Conservation (phyloP, 2,329 filamentous ascomycete genomes). For the Westerdykella aurantiaca region DNA sequence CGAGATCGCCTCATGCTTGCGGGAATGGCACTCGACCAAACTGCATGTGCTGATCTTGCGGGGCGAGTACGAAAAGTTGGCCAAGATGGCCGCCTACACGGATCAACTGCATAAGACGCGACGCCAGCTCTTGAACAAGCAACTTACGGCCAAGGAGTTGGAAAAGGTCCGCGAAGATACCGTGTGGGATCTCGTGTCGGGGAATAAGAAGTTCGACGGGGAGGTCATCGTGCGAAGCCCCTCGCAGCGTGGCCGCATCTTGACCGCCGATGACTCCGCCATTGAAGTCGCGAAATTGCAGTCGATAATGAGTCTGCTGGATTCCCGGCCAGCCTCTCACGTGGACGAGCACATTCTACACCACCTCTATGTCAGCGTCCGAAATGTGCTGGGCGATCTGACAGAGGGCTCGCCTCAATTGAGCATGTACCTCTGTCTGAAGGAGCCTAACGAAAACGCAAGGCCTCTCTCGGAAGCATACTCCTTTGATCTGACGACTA, state of each 20-base stretch:
- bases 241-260: slow-evolving; percentile 69
- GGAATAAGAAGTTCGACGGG: slow-evolving; percentile 89
- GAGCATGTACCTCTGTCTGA: slow-evolving; percentile 70
- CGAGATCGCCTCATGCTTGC: slow-evolving; percentile 91
- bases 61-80: slow-evolving; percentile 73
- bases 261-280: slow-evolving; percentile 89
- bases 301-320: slow-evolving; percentile 90
- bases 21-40: slow-evolving; percentile 98
- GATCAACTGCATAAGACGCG: slow-evolving; percentile 76
- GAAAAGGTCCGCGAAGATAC: slow-evolving; percentile 76
- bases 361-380: slow-evolving; percentile 77
- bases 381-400: slow-evolving; percentile 70
- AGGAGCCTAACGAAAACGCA: slow-evolving; percentile 57
- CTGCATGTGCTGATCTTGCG: slow-evolving; percentile 84
- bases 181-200: slow-evolving; percentile 89
- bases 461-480: slow-evolving; percentile 77
- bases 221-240: slow-evolving; percentile 95
- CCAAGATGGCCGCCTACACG: slow-evolving; percentile 75
- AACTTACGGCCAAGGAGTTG: slow-evolving; percentile 82
- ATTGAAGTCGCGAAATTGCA: slow-evolving; percentile 87
- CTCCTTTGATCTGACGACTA: slow-evolving; percentile 68
- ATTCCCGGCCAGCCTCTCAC: slow-evolving; percentile 66
- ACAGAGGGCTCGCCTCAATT: slow-evolving; percentile 67
- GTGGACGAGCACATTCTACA: slow-evolving; percentile 69
- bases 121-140: slow-evolving; percentile 87